Percentiles rank a stretch among this genome's conserved stretches.
phyloP scores from a whole-genome alignment of 2,329 filamentous ascomycete genomes.

The Neofusicoccum sp. region DNA sequence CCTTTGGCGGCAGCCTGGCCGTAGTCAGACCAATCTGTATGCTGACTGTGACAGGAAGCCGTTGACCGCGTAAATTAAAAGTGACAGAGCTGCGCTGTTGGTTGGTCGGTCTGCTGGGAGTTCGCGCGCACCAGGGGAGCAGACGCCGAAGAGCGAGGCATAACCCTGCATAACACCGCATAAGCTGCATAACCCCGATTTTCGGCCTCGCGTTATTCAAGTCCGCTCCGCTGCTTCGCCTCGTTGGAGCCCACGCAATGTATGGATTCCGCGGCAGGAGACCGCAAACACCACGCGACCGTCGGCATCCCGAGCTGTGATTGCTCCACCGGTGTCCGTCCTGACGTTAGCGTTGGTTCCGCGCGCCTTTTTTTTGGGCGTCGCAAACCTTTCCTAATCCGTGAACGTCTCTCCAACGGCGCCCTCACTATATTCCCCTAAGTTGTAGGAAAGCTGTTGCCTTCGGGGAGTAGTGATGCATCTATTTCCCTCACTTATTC shows the following conservation, averaged over 20 bases:
- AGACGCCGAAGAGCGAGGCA: not conserved
- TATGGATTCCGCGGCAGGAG: not conserved
- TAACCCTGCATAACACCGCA: not conserved
- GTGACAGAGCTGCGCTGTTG: not conserved
- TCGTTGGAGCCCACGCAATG: not conserved
- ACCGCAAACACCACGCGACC: not conserved
- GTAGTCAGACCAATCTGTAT: too few species aligned
- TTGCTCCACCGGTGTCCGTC: not conserved
- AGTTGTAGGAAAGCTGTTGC: too few species aligned
- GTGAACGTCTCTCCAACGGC: too few species aligned
- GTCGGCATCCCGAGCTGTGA: not conserved
- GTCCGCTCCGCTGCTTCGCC: not conserved
- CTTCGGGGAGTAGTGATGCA: too few species aligned
- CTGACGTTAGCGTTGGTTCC: not conserved
- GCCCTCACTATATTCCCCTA: too few species aligned
- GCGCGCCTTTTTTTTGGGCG: not conserved
- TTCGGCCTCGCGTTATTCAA: not conserved
- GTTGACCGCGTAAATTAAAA: not conserved
- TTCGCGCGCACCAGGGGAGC: too few species aligned
- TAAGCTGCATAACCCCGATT: not conserved
- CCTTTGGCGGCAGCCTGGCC: too few species aligned
- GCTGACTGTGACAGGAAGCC: not conserved
- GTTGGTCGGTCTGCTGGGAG: not conserved
- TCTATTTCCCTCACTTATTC: not conserved
- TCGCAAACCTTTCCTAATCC: conserved; percentile 1